Evolutionary conservation across 129 eudicot species (phyloP).

Genomic region (Arctium lappa): DNA sequence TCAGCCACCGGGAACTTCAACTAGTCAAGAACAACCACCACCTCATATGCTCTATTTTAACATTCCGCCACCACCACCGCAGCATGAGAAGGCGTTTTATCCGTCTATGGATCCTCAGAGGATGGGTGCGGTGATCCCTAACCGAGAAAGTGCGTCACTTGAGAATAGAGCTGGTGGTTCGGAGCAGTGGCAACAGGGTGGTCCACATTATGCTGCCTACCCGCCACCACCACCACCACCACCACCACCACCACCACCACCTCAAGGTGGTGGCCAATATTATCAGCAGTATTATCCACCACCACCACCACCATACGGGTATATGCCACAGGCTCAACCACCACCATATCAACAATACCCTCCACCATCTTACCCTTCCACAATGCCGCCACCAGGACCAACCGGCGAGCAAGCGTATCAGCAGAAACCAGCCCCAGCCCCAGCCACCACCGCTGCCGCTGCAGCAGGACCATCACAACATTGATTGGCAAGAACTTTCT

Average conservation of each 20-base stretch:
- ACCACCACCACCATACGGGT: conserved; percentile 70
- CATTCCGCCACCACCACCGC: conserved; percentile 62
- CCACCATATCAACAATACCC: conserved; percentile 64
- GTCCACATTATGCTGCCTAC: conserved; percentile 35
- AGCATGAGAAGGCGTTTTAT: conserved; percentile 65
- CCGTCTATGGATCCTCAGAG: conserved; percentile 89
- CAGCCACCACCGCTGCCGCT: neutral
- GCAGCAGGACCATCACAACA: neutral
- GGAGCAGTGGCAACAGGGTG: conserved; percentile 41
- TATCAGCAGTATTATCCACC: conserved; percentile 74
- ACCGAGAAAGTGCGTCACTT: conserved; percentile 48
- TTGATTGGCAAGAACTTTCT: neutral
- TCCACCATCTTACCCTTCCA: conserved; percentile 47
- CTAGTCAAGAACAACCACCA: conserved; percentile 29
- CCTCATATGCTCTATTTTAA: conserved; percentile 57
- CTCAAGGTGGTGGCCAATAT: conserved; percentile 47
- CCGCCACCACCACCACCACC: conserved; percentile 54
- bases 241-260: conserved; percentile 61
- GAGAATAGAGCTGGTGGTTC: conserved; percentile 25
- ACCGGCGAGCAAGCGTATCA: conserved; percentile 30
- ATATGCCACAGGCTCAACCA: conserved; percentile 53
- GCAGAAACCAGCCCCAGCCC: conserved; percentile 20
- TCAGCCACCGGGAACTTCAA: conserved; percentile 42
- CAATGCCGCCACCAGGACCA: conserved; percentile 44
- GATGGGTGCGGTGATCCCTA: conserved; percentile 55